These are phyloP conservation scores for Quercus berberidifolia DNA, from an alignment of 306 rosid genomes.

Conservation along the genomic window DNA sequence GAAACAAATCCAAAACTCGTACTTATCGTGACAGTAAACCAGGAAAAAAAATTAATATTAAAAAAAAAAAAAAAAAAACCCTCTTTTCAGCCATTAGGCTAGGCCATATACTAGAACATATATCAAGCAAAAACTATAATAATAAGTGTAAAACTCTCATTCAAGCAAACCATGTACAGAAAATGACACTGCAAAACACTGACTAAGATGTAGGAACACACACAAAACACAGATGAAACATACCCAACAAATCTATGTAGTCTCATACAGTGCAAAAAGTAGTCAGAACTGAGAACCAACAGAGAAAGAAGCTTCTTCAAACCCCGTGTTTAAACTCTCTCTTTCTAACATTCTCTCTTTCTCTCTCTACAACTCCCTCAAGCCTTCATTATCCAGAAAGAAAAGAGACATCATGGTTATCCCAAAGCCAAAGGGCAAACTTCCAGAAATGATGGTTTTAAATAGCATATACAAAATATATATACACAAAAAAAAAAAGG, in stretches of 20 bases:
- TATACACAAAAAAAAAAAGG: not conserved
- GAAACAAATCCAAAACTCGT: not conserved
- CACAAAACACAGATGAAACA: not conserved
- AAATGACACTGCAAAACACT: not conserved
- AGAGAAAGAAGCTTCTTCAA: not conserved
- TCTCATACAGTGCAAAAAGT: not conserved
- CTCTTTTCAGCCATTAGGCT: not conserved
- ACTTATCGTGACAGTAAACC: not conserved
- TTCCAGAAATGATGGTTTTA: conserved; percentile 18
- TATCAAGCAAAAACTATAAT: not conserved
- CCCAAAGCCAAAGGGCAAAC: conserved; percentile 21
- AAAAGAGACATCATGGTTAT: conserved; percentile 22
- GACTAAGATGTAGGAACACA: not conserved
- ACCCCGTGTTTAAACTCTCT: not conserved
- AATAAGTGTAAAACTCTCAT: not conserved
- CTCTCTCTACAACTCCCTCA: conserved; percentile 20
- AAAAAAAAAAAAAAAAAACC: not conserved
- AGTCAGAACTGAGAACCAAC: conserved; percentile 15
- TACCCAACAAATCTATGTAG: conserved; percentile 23
- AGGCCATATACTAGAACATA: not conserved
- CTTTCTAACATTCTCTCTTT: not conserved
- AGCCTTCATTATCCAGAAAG: conserved; percentile 15
- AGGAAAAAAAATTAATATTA: not conserved
- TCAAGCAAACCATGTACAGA: not conserved
- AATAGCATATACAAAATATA: not conserved